Percentiles rank a stretch among this genome's conserved stretches.
These are phyloP conservation scores for Laguncularia racemosa DNA, from an alignment of 345 rosid genomes.

Conservation along the genomic window DNA sequence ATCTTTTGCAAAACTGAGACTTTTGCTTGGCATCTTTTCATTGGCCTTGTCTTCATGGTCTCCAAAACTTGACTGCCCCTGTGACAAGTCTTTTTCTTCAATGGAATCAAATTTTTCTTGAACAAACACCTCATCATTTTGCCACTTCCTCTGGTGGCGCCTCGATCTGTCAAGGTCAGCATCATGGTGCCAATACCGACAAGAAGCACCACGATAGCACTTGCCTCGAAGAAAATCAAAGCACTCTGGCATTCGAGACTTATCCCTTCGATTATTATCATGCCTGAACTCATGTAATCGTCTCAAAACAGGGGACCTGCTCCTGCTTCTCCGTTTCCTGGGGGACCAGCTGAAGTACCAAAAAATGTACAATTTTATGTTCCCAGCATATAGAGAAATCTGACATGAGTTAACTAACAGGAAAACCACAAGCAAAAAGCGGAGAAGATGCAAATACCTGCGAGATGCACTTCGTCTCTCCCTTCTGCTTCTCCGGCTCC, in stretches of 20 bases:
- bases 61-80: constrained; percentile 12
- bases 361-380: constrained; percentile 7
- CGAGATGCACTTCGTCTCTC: constrained; percentile 42
- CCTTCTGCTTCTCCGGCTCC: constrained; percentile 30
- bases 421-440: background rate
- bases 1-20: constrained; percentile 12
- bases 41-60: constrained; percentile 13
- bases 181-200: constrained; percentile 50
- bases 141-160: constrained; percentile 25
- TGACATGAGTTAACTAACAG: background rate
- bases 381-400: background rate
- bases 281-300: constrained; percentile 15
- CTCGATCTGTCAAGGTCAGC: constrained; percentile 26
- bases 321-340: constrained; percentile 27
- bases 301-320: constrained; percentile 37
- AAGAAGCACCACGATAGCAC: constrained; percentile 54
- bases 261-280: constrained; percentile 21
- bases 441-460: constrained; percentile 27
- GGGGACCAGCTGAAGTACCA: constrained; percentile 42
- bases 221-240: constrained; percentile 52
- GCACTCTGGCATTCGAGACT: constrained; percentile 31
- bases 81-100: constrained; percentile 17
- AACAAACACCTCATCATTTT: constrained; percentile 19
- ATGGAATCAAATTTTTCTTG: constrained; percentile 10
- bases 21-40: constrained; percentile 10